These are phyloP conservation scores for Microbotryomycetes sp. DNA, from an alignment of 1,284 basidiomycete genomes.

Conservation along the genomic window DNA sequence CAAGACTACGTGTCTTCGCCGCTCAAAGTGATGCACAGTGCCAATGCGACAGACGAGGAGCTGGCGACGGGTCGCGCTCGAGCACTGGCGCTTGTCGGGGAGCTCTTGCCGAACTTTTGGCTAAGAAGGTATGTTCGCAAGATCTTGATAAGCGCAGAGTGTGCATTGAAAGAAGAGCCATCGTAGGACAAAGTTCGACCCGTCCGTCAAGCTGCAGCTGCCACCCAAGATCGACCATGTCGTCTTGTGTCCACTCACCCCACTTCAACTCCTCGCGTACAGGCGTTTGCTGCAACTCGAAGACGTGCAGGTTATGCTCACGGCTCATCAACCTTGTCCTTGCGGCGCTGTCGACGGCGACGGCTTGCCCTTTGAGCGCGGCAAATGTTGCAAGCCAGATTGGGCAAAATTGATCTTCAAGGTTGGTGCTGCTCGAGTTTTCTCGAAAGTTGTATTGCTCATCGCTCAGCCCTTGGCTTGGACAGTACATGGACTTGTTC, in stretches of 20 bases:
- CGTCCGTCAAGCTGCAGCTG: slow-evolving; percentile 47
- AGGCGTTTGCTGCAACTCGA: slow-evolving; percentile 56
- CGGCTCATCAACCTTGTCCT: slow-evolving; percentile 60
- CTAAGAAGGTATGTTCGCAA: slow-evolving; percentile 61
- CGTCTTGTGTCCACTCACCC: slow-evolving; percentile 76
- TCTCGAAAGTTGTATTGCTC: no score
- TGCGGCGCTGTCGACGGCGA: slow-evolving; percentile 52
- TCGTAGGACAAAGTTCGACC: slow-evolving; percentile 21
- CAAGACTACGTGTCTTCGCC: slow-evolving; percentile 37
- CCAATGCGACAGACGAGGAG: slow-evolving; percentile 55
- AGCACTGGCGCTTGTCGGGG: slow-evolving; percentile 49
- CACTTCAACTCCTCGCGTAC: slow-evolving; percentile 60
- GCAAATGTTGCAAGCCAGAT: slow-evolving; percentile 36
- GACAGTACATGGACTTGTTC: slow-evolving; percentile 60
- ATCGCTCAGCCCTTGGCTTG: slow-evolving; percentile 45
- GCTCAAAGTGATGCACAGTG: slow-evolving; percentile 56
- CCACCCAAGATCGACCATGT: slow-evolving; percentile 75
- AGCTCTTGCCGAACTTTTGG: slow-evolving; percentile 66
- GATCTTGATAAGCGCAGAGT: no score
- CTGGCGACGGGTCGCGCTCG: slow-evolving; percentile 49
- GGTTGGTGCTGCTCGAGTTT: slow-evolving; percentile 56
- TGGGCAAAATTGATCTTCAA: slow-evolving; percentile 24
- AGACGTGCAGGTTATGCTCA: slow-evolving; percentile 58
- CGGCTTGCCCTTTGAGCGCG: slow-evolving; percentile 30
- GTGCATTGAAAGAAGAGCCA: no score